Conservation (phyloP, 495 filamentous ascomycete genomes). For the Penicillium tannophilum region DNA sequence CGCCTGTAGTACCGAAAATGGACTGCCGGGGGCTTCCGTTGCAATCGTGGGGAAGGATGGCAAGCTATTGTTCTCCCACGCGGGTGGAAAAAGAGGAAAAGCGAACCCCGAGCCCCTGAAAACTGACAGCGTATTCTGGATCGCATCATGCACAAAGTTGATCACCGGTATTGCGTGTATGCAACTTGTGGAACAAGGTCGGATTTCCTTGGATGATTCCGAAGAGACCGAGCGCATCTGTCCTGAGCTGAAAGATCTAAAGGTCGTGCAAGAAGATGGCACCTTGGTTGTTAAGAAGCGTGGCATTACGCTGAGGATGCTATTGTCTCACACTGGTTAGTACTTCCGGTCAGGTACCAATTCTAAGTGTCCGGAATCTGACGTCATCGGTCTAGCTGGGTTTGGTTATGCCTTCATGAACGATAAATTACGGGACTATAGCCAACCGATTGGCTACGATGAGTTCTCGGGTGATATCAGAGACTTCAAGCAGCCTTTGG, state of each 20-base stretch:
- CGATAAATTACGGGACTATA: slow-evolving; percentile 47
- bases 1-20: slow-evolving; percentile 38
- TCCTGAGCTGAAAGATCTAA: slow-evolving; percentile 53
- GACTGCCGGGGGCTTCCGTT: slow-evolving; percentile 49
- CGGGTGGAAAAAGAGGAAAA: slow-evolving; percentile 47
- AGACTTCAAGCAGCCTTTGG: slow-evolving; percentile 49
- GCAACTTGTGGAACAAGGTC: slow-evolving; percentile 62
- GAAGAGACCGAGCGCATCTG: slow-evolving; percentile 46
- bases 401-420: slow-evolving; percentile 48
- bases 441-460: slow-evolving; percentile 50
- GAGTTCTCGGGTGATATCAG: slow-evolving; percentile 52
- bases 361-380: not conserved
- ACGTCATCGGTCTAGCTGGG: slow-evolving; percentile 15
- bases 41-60: slow-evolving; percentile 52
- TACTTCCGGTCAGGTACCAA: no score
- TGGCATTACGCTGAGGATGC: slow-evolving; percentile 62
- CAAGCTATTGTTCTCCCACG: slow-evolving; percentile 47
- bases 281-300: slow-evolving; percentile 52
- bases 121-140: slow-evolving; percentile 57
- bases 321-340: slow-evolving; percentile 56
- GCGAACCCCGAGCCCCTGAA: slow-evolving; percentile 46
- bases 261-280: slow-evolving; percentile 49
- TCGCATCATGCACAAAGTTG: slow-evolving; percentile 63
- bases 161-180: slow-evolving; percentile 57
- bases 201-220: slow-evolving; percentile 53